phyloP scores from a whole-genome alignment of 352 stramenopile species.

The Phytopythium oedochilum region DNA sequence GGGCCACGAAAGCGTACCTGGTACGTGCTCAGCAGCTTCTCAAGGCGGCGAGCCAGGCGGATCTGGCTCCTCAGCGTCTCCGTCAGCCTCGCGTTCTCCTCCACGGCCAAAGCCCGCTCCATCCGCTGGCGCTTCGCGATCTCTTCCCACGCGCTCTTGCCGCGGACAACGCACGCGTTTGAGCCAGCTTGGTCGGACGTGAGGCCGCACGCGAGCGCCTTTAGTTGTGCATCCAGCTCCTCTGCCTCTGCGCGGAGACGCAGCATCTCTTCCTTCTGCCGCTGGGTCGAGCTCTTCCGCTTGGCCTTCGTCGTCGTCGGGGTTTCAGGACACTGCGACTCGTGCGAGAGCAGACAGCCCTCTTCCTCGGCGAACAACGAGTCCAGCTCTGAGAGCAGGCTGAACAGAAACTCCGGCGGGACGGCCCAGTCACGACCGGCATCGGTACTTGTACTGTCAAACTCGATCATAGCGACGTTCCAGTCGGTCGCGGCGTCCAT shows the following conservation, averaged over 20 bases:
- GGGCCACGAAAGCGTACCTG: too few relatives aligned
- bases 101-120: not conserved
- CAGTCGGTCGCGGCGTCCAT: too few relatives aligned
- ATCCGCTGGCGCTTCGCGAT: conserved; percentile 1
- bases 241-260: not conserved
- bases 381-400: not conserved
- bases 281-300: conserved; percentile 4
- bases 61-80: not conserved
- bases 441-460: not conserved
- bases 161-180: too few relatives aligned
- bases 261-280: conserved; percentile 3
- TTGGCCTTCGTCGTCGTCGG: not conserved
- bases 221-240: not conserved
- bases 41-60: not conserved
- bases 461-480: too few relatives aligned
- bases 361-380: not conserved
- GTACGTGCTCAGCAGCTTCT: conserved; percentile 1
- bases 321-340: too few relatives aligned
- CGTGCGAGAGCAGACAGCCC: not conserved
- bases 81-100: conserved; percentile 1
- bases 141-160: not conserved
- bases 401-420: not conserved
- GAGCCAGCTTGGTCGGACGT: not conserved
- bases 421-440: not conserved
- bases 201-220: not conserved